Evolutionary conservation across 2,329 filamentous ascomycete genomes (phyloP), one percentile per base, ranked within the genome.

Genomic region (Chaetomiaceae sp.): DNA sequence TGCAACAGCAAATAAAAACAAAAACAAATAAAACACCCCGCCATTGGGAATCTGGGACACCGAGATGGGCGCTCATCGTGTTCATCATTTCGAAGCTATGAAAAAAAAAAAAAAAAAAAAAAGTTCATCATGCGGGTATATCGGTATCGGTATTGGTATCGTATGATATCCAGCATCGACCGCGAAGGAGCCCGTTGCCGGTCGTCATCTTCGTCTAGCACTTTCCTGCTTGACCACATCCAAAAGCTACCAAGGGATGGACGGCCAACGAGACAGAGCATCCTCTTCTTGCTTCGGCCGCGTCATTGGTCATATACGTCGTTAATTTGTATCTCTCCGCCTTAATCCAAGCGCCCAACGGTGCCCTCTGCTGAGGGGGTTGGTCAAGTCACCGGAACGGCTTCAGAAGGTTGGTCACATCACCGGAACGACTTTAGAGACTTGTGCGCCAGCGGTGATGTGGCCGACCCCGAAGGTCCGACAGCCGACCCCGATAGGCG

Each of bases 401-500:
- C n/a, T n/a, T n/a, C n/a, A n/a, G n/a, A n/a, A n/a, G n/a, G n/a
- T n/a, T n/a, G n/a, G n/a, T n/a, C n/a, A n/a, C n/a, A n/a, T n/a
- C 61, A 76, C 42, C 73, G 68, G 47, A 75, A 75, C 12, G 69
- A 72, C 57, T 67, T 68, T 48, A 72, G 68, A 9, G 71, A 70
- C 62, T 75, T 75, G 55, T 73, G 70, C 16, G 70, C 70, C 46
- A 75, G 58, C 16, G 72, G 73, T 44, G 73, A 75, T 34, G 65
- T 59, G 5, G 54, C 60, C 16, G 65, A 57, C 21, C 57, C 58
- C 13, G 63, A 58, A 55, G 66, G 56, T 19, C 62, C 61, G 38
- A 61, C 27, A 2, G 47, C 58, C n/a, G n/a, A n/a, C 42, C 60
- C 59, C 4, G 56, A 57, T 25, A 53, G 61, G 45, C 69, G 67